Conservation (phyloP, 768 basidiomycete species). For the Lentinula sp. region DNA sequence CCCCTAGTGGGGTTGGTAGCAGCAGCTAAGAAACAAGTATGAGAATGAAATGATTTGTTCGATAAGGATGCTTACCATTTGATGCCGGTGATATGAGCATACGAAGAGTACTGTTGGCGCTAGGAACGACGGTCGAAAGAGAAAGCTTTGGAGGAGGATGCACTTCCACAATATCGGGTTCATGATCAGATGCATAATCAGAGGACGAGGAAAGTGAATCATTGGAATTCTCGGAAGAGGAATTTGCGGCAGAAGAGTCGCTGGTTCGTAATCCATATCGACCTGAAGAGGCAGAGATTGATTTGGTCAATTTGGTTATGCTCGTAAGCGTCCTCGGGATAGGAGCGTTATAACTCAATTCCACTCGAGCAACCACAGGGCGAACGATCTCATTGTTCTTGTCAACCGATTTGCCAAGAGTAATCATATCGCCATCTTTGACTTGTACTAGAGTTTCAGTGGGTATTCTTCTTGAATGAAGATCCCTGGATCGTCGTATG, state of each 20-base stretch:
- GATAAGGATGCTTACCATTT: neutral
- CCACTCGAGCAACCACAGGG: constrained; percentile 57
- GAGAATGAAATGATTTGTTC: neutral
- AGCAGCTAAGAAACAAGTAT: neutral
- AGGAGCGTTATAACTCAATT: constrained; percentile 36
- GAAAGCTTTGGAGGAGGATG: neutral
- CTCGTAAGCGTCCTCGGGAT: neutral
- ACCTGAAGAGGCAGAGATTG: neutral
- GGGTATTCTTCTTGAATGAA: constrained; percentile 38
- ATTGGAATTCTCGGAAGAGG: constrained; percentile 3
- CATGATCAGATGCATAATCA: neutral
- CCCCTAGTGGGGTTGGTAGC: neutral
- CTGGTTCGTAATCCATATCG: constrained; percentile 3
- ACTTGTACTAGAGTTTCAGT: constrained; percentile 54
- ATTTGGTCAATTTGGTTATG: neutral
- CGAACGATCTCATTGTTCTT: constrained; percentile 53
- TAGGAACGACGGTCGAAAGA: neutral
- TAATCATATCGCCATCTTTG: constrained; percentile 62
- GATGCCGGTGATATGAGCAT: neutral
- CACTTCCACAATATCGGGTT: constrained; percentile 4
- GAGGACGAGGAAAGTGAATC: neutral
- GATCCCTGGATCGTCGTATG: constrained; percentile 47
- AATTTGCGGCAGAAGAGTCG: constrained; percentile 2
- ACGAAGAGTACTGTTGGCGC: neutral
- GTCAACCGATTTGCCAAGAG: constrained; percentile 74